Evolutionary conservation across 2,329 filamentous ascomycete genomes (phyloP), one percentile per base, ranked within the genome.

Genomic region (Pestalotiopsis fici): DNA sequence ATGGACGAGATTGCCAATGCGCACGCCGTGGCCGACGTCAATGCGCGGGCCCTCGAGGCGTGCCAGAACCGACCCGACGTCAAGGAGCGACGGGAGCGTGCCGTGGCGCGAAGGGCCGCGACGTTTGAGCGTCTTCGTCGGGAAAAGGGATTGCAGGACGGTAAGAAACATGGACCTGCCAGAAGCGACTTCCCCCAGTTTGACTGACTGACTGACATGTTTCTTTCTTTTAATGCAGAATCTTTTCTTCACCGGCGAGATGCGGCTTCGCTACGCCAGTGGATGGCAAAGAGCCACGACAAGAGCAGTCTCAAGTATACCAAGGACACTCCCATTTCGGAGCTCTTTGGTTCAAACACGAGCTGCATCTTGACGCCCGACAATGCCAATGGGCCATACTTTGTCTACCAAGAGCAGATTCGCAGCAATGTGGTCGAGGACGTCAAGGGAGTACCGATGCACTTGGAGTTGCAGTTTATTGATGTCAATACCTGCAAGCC

Each of bases 401-500:
- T 81, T 68, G 81, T 83, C 47, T 78, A 75, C 66, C 81, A 82
- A 50, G 82, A 83, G 69, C 74, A 79, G 4, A 77, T 83, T 63
- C 80, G 82, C 9, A 72, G 77, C 56, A 74, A 83, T 61, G 72
- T 84, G 21, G 77, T 74, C 50, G 82, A 84, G 66, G 76, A 75
- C 4, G 62, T 73, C 5, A 74, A 77, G 1, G 82, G 82, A 18
- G 75, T 84, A 11, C 80, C 81, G 7, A 65, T 82, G 64, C 78
- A 79, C 69, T 71, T 85, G 9, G 82, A 84, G 67, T 68, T 84
- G 9, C 81, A 83, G 55, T 83, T 83, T 71, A 78, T 85, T 65
- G 81, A 85, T 68, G 77, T 83, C 65, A 79, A 80, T 62, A 83
- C 80, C 37, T 84, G 83, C 74, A 73, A 76, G 59, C 78, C 82